These are phyloP conservation scores for Cordyceps fumosorosea DNA, from an alignment of 2,329 filamentous ascomycete species.

Conservation along the genomic window DNA sequence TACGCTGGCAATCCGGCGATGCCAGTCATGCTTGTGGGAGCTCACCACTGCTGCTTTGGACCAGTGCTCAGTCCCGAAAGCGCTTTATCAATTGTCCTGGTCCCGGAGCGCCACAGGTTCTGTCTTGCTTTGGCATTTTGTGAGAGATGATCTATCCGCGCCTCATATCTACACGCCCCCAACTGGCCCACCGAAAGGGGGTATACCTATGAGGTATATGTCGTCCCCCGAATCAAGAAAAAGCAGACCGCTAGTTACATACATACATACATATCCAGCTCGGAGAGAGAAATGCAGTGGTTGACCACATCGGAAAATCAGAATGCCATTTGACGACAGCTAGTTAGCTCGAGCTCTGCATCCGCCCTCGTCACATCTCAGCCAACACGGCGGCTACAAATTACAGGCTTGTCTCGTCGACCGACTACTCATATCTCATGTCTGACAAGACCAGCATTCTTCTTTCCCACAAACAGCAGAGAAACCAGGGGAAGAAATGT, in stretches of 20 bases:
- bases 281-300: neutral
- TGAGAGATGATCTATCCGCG: constrained; percentile 25
- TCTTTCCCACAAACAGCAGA: neutral
- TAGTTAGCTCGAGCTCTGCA: neutral
- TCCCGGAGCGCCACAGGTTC: neutral
- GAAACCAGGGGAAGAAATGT: neutral
- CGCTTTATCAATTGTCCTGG: neutral
- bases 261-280: neutral
- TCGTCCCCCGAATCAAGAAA: neutral
- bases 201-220: neutral
- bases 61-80: neutral
- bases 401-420: neutral
- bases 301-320: neutral
- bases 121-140: constrained; percentile 20
- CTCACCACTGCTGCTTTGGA: neutral
- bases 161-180: neutral
- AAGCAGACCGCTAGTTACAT: neutral
- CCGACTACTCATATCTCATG: constrained; percentile 7
- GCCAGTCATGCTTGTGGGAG: no score
- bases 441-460: neutral
- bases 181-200: neutral
- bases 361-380: neutral
- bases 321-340: neutral
- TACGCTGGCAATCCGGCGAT: neutral
- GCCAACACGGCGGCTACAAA: neutral